Evolutionary conservation across 805 yeast genomes (phyloP).

Genomic region (Naumovozyma baii): DNA sequence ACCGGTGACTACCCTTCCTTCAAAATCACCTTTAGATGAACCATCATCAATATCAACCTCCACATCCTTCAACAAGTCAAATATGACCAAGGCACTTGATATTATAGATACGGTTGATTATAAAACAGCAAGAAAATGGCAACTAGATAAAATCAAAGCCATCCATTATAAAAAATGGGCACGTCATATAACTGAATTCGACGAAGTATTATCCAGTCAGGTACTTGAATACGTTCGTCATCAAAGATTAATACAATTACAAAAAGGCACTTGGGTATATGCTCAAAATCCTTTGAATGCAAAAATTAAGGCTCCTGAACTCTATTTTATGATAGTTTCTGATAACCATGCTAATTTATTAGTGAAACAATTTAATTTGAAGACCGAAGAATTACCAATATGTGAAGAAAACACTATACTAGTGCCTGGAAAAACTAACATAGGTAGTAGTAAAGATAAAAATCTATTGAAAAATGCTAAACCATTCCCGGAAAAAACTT

Average conservation of each 20-base stretch:
- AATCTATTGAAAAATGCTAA: background rate
- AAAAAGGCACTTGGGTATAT: slow-evolving; percentile 76
- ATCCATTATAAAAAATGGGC: slow-evolving; percentile 37
- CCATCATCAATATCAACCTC: slow-evolving; percentile 3
- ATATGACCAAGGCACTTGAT: slow-evolving; percentile 13
- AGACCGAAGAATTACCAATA: slow-evolving; percentile 41
- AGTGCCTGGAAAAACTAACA: slow-evolving; percentile 2
- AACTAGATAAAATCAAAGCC: slow-evolving; percentile 37
- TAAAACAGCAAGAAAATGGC: slow-evolving; percentile 44
- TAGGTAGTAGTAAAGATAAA: background rate
- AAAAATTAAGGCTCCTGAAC: slow-evolving; percentile 29
- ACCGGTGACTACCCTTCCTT: slow-evolving; percentile 4
- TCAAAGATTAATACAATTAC: slow-evolving; percentile 60
- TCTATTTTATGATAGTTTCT: slow-evolving; percentile 51
- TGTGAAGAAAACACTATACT: slow-evolving; percentile 45
- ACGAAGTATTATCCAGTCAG: slow-evolving; percentile 42
- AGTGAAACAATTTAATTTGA: slow-evolving; percentile 48
- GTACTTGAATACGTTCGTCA: slow-evolving; percentile 64
- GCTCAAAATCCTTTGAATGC: slow-evolving; percentile 42
- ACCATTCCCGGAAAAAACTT: background rate
- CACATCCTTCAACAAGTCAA: slow-evolving; percentile 4
- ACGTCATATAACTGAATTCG: slow-evolving; percentile 38
- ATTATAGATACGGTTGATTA: slow-evolving; percentile 36
- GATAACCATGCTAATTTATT: slow-evolving; percentile 55
- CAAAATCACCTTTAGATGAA: slow-evolving; percentile 2